Base-by-base conservation (phyloP, 73 alveolate genomes). In the Breviolum minutum region DNA sequence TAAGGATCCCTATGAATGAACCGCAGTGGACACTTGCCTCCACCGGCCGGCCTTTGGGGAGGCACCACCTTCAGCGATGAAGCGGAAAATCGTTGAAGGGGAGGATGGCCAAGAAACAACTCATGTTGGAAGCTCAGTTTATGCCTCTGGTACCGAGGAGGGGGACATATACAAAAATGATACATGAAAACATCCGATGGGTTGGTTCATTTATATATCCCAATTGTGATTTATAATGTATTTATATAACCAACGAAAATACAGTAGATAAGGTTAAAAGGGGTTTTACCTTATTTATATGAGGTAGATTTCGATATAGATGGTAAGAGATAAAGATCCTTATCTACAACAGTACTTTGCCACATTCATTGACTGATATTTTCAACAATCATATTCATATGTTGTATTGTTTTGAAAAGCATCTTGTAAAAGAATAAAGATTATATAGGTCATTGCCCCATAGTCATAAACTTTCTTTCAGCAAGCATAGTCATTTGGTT, bases 1-100 rank as follows among this genome's bases (percentile, higher is more conserved):
- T 7, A 30, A 27, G 20, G 8, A 11, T 13, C 11, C 20, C n/a
- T 81, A 27, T 17, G 40, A 13, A 11, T 30, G 29, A 13, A 70
- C 8, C 20, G 68, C 20, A 16, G 29, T 16, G 68, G 20, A 7
- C 26, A 9, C n/a, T 8, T 81, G 7, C 68, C 11, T 27, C 0
- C 68, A 11, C 1, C 40, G 40, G 13, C 14, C 20, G n/a, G 1
- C n/a, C 66, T 11, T n/a, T 30, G 63, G 40, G 12, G 79, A 92
- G 98, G 98, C 98, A 26, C 98, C 98, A 0, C 98, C 98, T 12
- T 92, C 98, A 20, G 98, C 98, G 54, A 92, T 92, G 98, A 92
- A 92, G 81, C 86, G 76, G 81, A 92, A 92, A 68, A 48, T 92
- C 73, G 98, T 74, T 40, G 91, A 76, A 54, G 90, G 90, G 48